Evolutionary conservation across 2,329 filamentous ascomycete genomes (phyloP).

Genomic region (Alternaria postmessia): DNA sequence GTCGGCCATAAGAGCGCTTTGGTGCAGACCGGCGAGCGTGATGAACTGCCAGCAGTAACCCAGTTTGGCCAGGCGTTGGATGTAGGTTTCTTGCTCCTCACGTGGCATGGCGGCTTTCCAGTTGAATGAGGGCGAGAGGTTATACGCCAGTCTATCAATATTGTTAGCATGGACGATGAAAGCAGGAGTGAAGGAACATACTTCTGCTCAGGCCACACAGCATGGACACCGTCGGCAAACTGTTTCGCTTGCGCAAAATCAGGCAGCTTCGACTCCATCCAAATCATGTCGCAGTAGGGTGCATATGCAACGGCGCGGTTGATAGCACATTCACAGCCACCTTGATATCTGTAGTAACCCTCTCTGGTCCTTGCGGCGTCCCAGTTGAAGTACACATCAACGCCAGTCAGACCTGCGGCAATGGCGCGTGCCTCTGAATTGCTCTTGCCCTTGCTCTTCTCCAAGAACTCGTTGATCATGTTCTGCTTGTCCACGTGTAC

Average conservation of each 20-base stretch:
- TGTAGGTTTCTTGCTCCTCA: conserved; percentile 96
- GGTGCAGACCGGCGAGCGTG: conserved; percentile 96
- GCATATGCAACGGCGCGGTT: conserved; percentile 92
- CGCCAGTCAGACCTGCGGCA: conserved; percentile 77
- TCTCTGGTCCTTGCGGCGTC: conserved; percentile 91
- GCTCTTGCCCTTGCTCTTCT: conserved; percentile 80
- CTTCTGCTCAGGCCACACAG: conserved; percentile 96
- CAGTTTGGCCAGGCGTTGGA: conserved; percentile 81
- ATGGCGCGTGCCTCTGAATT: conserved; percentile 82
- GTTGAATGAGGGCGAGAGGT: conserved; percentile 98
- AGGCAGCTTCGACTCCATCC: conserved; percentile 99
- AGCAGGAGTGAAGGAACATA: conserved; percentile 50
- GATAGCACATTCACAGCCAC: conserved; percentile 88
- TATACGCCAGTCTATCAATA: conserved; percentile 83
- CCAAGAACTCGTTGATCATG: conserved; percentile 72
- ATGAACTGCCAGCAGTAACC: conserved; percentile 99
- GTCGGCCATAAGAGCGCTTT: conserved; percentile 89
- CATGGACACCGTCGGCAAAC: conserved; percentile 92
- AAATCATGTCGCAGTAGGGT: conserved; percentile 93
- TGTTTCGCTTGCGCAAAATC: conserved; percentile 91
- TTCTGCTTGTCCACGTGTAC: conserved; percentile 72
- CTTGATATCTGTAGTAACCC: conserved; percentile 92
- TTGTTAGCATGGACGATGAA: conserved; percentile 2
- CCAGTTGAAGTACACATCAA: conserved; percentile 93
- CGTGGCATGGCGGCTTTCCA: conserved; percentile 97